Evolutionary conservation across 2,329 filamentous ascomycete genomes (phyloP), one percentile per base, ranked within the genome.

Genomic region (Didymella pomorum): DNA sequence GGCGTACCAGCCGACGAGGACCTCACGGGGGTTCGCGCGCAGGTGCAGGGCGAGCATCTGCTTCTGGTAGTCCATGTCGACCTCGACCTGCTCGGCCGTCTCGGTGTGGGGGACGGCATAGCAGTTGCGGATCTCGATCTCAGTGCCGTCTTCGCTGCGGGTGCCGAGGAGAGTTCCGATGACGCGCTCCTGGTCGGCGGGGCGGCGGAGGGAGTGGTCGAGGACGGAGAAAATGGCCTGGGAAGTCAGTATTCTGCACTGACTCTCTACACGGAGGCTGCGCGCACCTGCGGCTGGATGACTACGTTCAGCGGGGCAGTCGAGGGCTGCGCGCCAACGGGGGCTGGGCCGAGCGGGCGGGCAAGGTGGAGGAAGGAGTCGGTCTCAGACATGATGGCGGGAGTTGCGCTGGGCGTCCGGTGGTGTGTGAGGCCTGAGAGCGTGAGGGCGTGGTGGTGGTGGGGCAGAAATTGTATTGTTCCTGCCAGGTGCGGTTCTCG

Each of bases 11-110:
- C 95, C 95, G 62, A 99, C 90, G 58, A 99, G 87, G 53, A 93
- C 88, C 81, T 99, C 95, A 80, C 93, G 92, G 49, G 95, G 95
- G 79, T 93, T 91, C 57, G 93, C 94, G 81, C 94, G 94, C 69
- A 98, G 88, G 78, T 97, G 94, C 71, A 99, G 84, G 60, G 91
- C 90, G 58, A 98, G 89, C 95, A 99, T 99, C 80, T 94, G 93
- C 87, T 98, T 98, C 83, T 99, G 95, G 81, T 98, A 99, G 81
- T 99, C 95, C 86, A 99, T 96, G 78, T 99, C 95, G 65, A 99
- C 95, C 81, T 99, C 95, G 73, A 99, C 95, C 81, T 99, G 95
- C 80, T 99, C 95, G 78, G 93, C 91, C 70, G 94, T 97, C 82
- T 99, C 95, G 69, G 94, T 98, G 83, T 99, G 95, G 68, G 94